Evolutionary conservation across 345 rosid species (phyloP).

Genomic region (Laguncularia racemosa): DNA sequence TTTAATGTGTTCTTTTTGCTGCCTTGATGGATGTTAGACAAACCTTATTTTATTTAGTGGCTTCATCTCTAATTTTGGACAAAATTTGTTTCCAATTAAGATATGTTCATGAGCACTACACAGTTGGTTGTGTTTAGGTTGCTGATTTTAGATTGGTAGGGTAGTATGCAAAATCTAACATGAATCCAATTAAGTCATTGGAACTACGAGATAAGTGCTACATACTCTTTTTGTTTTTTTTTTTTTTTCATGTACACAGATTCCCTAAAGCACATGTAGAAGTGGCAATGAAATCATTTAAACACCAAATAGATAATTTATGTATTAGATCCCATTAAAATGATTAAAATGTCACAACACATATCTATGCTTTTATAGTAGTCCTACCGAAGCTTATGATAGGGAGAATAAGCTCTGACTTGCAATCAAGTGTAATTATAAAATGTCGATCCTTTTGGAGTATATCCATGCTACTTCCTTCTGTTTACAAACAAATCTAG

Average conservation of each 20-base stretch:
- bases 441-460: slow-evolving; percentile 29
- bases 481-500: slow-evolving; percentile 42
- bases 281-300: too few relatives aligned
- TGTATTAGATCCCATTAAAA: too few relatives aligned
- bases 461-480: slow-evolving; percentile 34
- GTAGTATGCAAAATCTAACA: slow-evolving; percentile 44
- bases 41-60: slow-evolving; percentile 49
- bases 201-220: slow-evolving; percentile 44
- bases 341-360: too few relatives aligned
- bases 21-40: too few relatives aligned
- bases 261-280: background rate
- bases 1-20: too few relatives aligned
- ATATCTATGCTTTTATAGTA: slow-evolving; percentile 63
- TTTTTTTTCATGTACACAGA: background rate
- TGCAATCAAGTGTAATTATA: slow-evolving; percentile 30
- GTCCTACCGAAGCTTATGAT: slow-evolving; percentile 53
- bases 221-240: background rate
- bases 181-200: slow-evolving; percentile 24
- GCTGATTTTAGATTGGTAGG: slow-evolving; percentile 73
- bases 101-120: slow-evolving; percentile 75
- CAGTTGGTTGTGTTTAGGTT: slow-evolving; percentile 26
- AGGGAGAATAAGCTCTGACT: slow-evolving; percentile 35
- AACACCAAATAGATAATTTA: too few relatives aligned
- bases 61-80: slow-evolving; percentile 42
- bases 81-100: slow-evolving; percentile 28